phyloP scores from a whole-genome alignment of 2,329 filamentous ascomycete species.

The Arachnomyces sp. region DNA sequence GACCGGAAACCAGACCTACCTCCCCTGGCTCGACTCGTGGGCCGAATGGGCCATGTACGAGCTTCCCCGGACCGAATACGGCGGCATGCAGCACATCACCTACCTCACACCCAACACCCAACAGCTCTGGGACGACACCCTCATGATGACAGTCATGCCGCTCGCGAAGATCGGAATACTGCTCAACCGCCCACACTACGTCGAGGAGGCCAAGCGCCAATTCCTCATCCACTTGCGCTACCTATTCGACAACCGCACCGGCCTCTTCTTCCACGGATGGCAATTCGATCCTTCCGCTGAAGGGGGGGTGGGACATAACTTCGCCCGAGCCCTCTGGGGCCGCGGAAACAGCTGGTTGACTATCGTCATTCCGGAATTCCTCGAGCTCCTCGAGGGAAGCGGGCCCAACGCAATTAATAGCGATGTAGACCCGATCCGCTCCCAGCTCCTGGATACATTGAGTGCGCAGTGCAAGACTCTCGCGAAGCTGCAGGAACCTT shows the following conservation, averaged over 20 bases:
- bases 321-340: constrained; percentile 50
- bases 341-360: constrained; percentile 62
- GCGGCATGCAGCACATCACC: constrained; percentile 68
- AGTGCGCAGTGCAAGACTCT: constrained; percentile 63
- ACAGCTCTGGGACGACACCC: constrained; percentile 76
- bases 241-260: constrained; percentile 63
- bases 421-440: constrained; percentile 50
- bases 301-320: constrained; percentile 50
- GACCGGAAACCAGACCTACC: constrained; percentile 59
- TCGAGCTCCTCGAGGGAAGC: constrained; percentile 57
- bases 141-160: constrained; percentile 82
- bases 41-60: constrained; percentile 77
- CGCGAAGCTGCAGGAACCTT: constrained; percentile 47
- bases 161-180: constrained; percentile 71
- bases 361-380: constrained; percentile 74
- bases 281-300: constrained; percentile 55
- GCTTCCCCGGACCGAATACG: constrained; percentile 62
- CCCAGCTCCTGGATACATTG: constrained; percentile 47
- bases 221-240: constrained; percentile 74
- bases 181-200: constrained; percentile 61
- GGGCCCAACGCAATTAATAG: constrained; percentile 37
- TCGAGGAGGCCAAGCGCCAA: constrained; percentile 70
- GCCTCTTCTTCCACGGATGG: constrained; percentile 78
- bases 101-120: constrained; percentile 64
- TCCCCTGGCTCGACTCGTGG: constrained; percentile 74